Base-by-base conservation (phyloP, 1,284 basidiomycete genomes). In the Lentinus polychrous region DNA sequence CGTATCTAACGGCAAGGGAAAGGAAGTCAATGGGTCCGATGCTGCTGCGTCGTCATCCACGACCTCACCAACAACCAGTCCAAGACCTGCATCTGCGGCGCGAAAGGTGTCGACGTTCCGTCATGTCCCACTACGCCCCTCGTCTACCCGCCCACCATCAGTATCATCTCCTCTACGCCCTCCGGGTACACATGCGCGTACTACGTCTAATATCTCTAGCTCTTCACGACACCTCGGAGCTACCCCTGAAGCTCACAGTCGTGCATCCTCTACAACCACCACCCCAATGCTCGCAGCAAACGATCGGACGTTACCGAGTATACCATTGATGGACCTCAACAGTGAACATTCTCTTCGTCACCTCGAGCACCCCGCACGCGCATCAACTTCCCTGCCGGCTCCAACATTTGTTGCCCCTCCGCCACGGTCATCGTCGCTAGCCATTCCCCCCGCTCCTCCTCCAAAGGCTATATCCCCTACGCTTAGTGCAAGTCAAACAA, bases 61-160 rank as follows among this genome's bases (percentile, higher is more conserved):
- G 20, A 43, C 54, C 7, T 53, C 57, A 4, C 49, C 55, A 6
- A 49, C 41, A 2, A 15, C 54, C 3, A 47, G 56, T 11, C 55
- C 57, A n/a, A 53, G 51, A 32, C 53, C 63, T 8, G 31, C 47
- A 40, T n/a, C 62, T 12, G 54, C 65, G 20, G 45, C 68, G 12
- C 68, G 71, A 12, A 79, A 69, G 55, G 55, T 69, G 1, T 78
- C 83, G 2, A 83, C 79, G 0, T 83, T 85, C 59, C 71, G 84
- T 32, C 78, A 74, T 49, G 61, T 85, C 20, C 75, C 76, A 11
- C 65, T 67, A 14, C 75, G 73, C 22, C 64, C 66, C 38, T 49
- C 70, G 4, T 52, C 60, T 6, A 27, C 61, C 15, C 67, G 67
- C 35, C 54, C 64, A 27, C 55, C 68, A 0, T 46, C 70, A 11